Base-by-base conservation (phyloP, 805 yeast genomes). In the Sugiyamaella valdiviana region DNA sequence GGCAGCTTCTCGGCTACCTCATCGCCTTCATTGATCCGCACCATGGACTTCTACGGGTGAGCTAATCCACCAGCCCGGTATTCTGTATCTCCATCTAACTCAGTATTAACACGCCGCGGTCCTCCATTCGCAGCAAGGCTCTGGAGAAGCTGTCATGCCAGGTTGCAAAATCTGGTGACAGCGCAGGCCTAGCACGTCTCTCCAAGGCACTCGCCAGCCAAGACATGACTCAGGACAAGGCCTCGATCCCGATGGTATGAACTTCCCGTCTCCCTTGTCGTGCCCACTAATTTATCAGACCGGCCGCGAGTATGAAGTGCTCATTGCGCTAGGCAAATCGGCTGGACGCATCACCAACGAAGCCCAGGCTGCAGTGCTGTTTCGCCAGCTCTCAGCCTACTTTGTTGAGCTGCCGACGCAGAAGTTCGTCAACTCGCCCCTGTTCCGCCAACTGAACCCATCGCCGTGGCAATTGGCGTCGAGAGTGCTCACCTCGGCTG, bases 281-380 rank as follows among this genome's bases (percentile, higher is more conserved):
- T 17, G 7, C 24, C 21, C 14, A 16, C 5, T 4, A 14, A 37
- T 36, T 26, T 37, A 46, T 1, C 23, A 52, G 62, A 40, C 55
- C 4, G 51, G 57, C 9, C 57, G 57, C 6, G 77, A 75, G 59
- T 70, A 71, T 49, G 85, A 82, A 53, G 73, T 76, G 4, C 66
- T 82, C 50, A 55, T 76, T 40, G 84, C 87, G 0, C 63, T 83
- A 22, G 77, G 83, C 51, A 68, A 68, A 22, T 66, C 78, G 12
- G 69, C 78, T 5, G 52, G 59, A 2, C 53, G 55, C 29, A 57
- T 73, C 47, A 60, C 60, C 48, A 69, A 66, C 46, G 60, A 61
- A 20, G 57, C 53, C 5, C 77, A 76, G 39, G 82, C 77, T 3
- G 58, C 64, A 12, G 50, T 64, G 7, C 59, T 80, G 29, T 57